Evolutionary conservation across 805 yeast species (phyloP).

Genomic region (Alloascoidea hylecoeti): DNA sequence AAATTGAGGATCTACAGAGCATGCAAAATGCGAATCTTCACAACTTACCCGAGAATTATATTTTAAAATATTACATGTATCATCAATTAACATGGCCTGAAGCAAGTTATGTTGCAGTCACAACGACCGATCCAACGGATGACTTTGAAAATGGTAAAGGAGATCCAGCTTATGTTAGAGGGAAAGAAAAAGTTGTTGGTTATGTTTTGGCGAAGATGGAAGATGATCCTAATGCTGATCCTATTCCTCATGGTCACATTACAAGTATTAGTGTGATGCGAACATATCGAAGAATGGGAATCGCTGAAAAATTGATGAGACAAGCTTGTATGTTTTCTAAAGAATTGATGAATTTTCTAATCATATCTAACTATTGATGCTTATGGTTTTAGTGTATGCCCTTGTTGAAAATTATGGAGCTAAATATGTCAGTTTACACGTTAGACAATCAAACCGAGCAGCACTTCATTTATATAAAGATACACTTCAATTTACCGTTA

Average conservation of each 20-base stretch:
- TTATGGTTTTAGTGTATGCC: slow-evolving; percentile 32
- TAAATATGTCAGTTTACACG: slow-evolving; percentile 79
- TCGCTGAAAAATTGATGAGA: slow-evolving; percentile 85
- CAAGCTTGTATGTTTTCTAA: slow-evolving; percentile 34
- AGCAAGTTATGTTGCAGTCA: slow-evolving; percentile 78
- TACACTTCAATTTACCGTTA: slow-evolving; percentile 70
- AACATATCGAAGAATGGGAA: slow-evolving; percentile 87
- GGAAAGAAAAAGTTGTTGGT: slow-evolving; percentile 81
- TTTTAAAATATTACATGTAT: slow-evolving; percentile 84
- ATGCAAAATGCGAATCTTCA: slow-evolving; percentile 92
- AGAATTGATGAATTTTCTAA: no score
- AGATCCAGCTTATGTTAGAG: slow-evolving; percentile 46
- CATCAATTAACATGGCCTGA: slow-evolving; percentile 96
- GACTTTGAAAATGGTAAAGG: slow-evolving; percentile 21
- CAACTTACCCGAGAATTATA: slow-evolving; percentile 84
- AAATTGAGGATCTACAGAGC: slow-evolving; percentile 74
- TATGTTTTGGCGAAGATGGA: slow-evolving; percentile 95
- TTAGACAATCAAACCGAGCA: slow-evolving; percentile 84
- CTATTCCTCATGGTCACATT: slow-evolving; percentile 78
- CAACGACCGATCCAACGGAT: slow-evolving; percentile 36
- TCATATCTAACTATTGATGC: background rate
- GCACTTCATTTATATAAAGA: slow-evolving; percentile 87
- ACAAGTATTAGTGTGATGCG: slow-evolving; percentile 93
- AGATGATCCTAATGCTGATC: slow-evolving; percentile 72
- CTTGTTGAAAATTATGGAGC: slow-evolving; percentile 74